phyloP scores from a whole-genome alignment of 768 basidiomycete species.

The Kwoniella botswanensis region DNA sequence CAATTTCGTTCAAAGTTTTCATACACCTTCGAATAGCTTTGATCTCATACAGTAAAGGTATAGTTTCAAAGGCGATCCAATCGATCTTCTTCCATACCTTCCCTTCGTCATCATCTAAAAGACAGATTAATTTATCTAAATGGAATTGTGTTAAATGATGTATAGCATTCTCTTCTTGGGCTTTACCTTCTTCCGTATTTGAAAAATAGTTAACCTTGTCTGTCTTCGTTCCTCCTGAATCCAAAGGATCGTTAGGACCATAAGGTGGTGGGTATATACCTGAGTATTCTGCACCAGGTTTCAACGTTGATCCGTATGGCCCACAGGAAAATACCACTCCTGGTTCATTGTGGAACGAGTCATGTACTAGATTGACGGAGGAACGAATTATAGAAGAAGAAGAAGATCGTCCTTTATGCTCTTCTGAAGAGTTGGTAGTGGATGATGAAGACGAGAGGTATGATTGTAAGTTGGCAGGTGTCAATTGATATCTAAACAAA shows the following conservation, averaged over 20 bases:
- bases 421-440: neutral
- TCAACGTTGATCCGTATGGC: slow-evolving; percentile 72
- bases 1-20: slow-evolving; percentile 53
- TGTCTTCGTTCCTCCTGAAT: neutral
- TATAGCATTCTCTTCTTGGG: slow-evolving; percentile 19
- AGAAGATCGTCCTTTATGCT: neutral
- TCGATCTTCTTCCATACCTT: slow-evolving; percentile 66
- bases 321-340: slow-evolving; percentile 74
- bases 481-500: slow-evolving; percentile 38
- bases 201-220: slow-evolving; percentile 30
- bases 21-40: slow-evolving; percentile 71
- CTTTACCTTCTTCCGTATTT: neutral
- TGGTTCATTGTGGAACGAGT: neutral
- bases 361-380: slow-evolving; percentile 5
- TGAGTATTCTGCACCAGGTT: slow-evolving; percentile 69
- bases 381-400: neutral
- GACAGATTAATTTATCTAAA: slow-evolving; percentile 65
- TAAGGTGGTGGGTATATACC: slow-evolving; percentile 78
- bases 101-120: slow-evolving; percentile 61
- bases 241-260: slow-evolving; percentile 61
- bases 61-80: slow-evolving; percentile 76
- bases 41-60: slow-evolving; percentile 72
- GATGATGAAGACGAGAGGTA: slow-evolving; percentile 29
- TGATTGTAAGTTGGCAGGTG: slow-evolving; percentile 18
- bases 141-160: slow-evolving; percentile 69